Base-by-base conservation (phyloP, 148 eudicot species). In the Chenopodium formosanum region DNA sequence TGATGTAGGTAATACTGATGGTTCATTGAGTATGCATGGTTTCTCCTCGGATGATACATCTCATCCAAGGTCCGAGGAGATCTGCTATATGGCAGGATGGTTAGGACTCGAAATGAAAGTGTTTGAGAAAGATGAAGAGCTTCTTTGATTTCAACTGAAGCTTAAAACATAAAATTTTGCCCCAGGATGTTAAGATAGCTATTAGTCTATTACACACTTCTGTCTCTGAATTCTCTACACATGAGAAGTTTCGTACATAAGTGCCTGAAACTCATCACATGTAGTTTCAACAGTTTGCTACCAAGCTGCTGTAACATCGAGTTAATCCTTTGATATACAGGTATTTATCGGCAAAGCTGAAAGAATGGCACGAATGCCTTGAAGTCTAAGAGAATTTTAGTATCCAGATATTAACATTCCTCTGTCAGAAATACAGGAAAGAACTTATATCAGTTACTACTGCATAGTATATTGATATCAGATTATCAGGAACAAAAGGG, bases 1-100 rank as follows among this genome's bases (percentile, higher is more conserved):
- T 47, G 97, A 95, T 85, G 92, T 87, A 2, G 92, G 91, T 47
- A 73, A 50, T 78, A 75, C 44, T 82, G 80, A 81, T 63, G 89
- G 86, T 32, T 90, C 91, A 19, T 81, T 88, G 80, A 74, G 70
- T 65, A 83, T 88, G 85, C 94, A 91, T 58, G 92, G 91, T 27
- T 94, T 94, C 77, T 94, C 94, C 48, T 92, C 95, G 4, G 97
- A 87, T 67, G 99, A 94, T 81, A 92, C 83, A 73, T 83, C 98
- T 22, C 99, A 95, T 79, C 91, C 92, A 9, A 46, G 80, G 85
- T 83, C 87, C 3, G 83, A 83, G 82, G 95, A 92, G 78, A 96
- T 94, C 75, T 89, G 86, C 82, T 25, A 48, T 70, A 89, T 94
- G 93, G 98, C 90, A 20, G 64, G 80, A 13, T 81, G 81, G 78